Evolutionary conservation across 2,329 filamentous ascomycete species (phyloP).

Genomic region (Fusarium miscanthi): DNA sequence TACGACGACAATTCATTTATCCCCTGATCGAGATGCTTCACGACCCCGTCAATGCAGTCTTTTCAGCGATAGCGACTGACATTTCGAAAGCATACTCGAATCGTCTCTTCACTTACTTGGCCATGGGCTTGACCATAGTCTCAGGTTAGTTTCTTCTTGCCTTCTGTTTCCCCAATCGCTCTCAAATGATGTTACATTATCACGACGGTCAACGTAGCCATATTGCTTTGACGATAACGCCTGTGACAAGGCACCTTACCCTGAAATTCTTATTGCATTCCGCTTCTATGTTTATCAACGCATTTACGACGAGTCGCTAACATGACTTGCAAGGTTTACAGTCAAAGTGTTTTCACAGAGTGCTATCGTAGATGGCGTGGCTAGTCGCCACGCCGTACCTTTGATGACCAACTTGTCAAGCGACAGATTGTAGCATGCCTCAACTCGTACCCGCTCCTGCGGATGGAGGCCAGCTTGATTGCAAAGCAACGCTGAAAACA

Average conservation of each 20-base stretch:
- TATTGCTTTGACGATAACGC: slow-evolving; percentile 59
- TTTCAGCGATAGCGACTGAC: slow-evolving; percentile 41
- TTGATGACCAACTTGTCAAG: background rate
- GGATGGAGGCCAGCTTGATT: background rate
- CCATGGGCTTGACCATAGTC: background rate
- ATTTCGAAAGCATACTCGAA: slow-evolving; percentile 22
- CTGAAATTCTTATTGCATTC: slow-evolving; percentile 9
- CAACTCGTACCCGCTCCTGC: background rate
- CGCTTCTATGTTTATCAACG: background rate
- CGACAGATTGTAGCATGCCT: background rate
- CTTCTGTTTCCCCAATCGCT: background rate
- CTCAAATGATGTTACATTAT: slow-evolving; percentile 58
- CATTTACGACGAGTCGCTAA: slow-evolving; percentile 21
- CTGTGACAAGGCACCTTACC: slow-evolving; percentile 58
- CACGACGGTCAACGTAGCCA: slow-evolving; percentile 63
- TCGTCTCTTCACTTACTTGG: background rate
- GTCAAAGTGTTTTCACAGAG: too few relatives aligned
- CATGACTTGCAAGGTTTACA: background rate
- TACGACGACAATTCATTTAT: slow-evolving; percentile 56
- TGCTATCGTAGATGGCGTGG: background rate
- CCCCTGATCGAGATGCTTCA: slow-evolving; percentile 45
- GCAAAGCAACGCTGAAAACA: background rate
- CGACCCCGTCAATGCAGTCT: slow-evolving; percentile 27
- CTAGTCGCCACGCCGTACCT: background rate
- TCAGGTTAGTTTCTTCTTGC: slow-evolving; percentile 45